Percentiles rank a stretch among this genome's conserved stretches.
These are phyloP conservation scores for Trichophaea hybrida DNA, from an alignment of 2,329 filamentous ascomycete genomes.

Conservation along the genomic window DNA sequence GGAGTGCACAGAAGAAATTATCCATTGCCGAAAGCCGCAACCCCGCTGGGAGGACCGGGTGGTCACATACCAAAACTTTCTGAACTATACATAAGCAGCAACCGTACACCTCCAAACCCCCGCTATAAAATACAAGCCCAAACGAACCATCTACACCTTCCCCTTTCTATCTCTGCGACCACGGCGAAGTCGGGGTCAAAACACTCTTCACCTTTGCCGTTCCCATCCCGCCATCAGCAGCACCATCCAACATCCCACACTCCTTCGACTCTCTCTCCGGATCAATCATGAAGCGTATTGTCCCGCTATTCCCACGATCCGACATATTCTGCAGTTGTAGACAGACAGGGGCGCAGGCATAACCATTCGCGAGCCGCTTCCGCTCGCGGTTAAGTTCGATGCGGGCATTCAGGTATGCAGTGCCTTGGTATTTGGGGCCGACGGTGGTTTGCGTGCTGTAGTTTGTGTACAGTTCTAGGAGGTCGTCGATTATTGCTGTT, in stretches of 20 bases:
- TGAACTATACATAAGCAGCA: too few species aligned
- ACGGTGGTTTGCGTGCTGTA: conserved; percentile 61
- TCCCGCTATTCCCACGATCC: conserved; percentile 46
- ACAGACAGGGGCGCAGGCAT: background rate
- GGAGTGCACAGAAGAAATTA: too few species aligned
- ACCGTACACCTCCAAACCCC: too few species aligned
- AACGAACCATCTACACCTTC: too few species aligned
- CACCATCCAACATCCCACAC: conserved; percentile 42
- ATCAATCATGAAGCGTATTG: conserved; percentile 80
- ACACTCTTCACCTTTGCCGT: background rate
- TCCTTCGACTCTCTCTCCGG: conserved; percentile 60
- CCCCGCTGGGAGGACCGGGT: too few species aligned
- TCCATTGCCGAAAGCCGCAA: too few species aligned
- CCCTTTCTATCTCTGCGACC: background rate
- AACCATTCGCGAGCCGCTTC: conserved; percentile 37
- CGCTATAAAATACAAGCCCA: too few species aligned
- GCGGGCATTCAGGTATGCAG: conserved; percentile 71
- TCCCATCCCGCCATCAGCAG: conserved; percentile 17
- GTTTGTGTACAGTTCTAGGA: conserved; percentile 84
- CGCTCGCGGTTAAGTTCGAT: conserved; percentile 76
- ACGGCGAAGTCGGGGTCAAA: background rate
- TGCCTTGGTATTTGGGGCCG: conserved; percentile 55
- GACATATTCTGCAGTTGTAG: background rate
- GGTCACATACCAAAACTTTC: too few species aligned
- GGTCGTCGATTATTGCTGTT: conserved; percentile 72